Conservation (phyloP, 176 grass and related monocot genomes). For the Otatea glauca region DNA sequence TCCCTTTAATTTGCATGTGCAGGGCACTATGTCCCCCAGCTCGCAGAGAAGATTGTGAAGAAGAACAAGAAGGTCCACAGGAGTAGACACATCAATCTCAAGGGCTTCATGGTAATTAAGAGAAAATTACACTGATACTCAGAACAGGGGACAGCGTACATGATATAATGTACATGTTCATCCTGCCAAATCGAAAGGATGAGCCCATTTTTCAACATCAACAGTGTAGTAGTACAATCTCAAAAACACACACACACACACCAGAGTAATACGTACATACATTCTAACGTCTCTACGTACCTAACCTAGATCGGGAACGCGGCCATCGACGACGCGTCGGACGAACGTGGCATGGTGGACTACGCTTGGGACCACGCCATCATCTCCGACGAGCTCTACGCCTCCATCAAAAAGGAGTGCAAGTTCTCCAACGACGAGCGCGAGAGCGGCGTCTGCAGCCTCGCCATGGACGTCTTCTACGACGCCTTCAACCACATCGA, state of each 20-base stretch:
- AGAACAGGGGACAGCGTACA: no score
- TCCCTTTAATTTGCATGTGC: no score
- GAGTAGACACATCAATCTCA: conserved; percentile 70
- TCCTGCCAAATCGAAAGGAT: no score
- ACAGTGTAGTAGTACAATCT: no score
- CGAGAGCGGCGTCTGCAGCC: conserved; percentile 22
- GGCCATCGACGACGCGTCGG: conserved; percentile 66
- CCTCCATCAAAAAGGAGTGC: conserved; percentile 56
- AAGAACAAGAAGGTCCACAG: conserved; percentile 54
- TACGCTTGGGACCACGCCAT: conserved; percentile 94
- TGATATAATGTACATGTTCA: no score
- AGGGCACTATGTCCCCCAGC: conserved; percentile 82
- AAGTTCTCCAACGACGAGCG: conserved; percentile 51
- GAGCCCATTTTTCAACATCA: no score
- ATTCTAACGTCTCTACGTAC: no score
- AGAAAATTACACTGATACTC: no score
- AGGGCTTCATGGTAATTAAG: conserved; percentile 63
- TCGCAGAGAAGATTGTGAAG: conserved; percentile 69
- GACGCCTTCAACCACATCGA: conserved; percentile 49
- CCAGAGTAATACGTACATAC: no score
- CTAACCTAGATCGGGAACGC: conserved; percentile 70
- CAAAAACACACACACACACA: no score
- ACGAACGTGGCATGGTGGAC: conserved; percentile 67
- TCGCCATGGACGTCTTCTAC: conserved; percentile 23
- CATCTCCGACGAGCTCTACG: conserved; percentile 73